Conservation (phyloP, 2,329 filamentous ascomycete species). For the Lachnellula hyalina region DNA sequence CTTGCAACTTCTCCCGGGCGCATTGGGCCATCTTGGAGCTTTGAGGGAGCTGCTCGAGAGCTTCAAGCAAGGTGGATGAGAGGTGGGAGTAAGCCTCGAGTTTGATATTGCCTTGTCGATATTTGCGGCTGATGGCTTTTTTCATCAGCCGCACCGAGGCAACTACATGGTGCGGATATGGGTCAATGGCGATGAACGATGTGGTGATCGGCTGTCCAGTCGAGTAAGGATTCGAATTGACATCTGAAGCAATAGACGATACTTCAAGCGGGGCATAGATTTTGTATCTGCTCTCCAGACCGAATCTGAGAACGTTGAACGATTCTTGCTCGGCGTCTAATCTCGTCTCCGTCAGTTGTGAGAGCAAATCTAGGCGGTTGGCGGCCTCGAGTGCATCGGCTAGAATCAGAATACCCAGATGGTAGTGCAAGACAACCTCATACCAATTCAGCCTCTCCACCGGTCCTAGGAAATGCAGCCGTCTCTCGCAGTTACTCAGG, state of each 20-base stretch:
- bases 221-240: not conserved
- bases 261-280: constrained; percentile 11
- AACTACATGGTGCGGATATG: constrained; percentile 31
- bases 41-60: constrained; percentile 27
- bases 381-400: not conserved
- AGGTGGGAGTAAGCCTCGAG: constrained; percentile 22
- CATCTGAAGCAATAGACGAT: not conserved
- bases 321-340: not conserved
- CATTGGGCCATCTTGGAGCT: not conserved
- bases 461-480: constrained; percentile 29
- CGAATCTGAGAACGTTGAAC: not conserved
- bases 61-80: constrained; percentile 23
- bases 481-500: constrained; percentile 25
- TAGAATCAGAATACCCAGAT: not conserved
- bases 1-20: not conserved
- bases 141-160: constrained; percentile 28
- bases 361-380: not conserved
- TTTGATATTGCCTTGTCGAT: constrained; percentile 22
- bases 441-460: constrained; percentile 32
- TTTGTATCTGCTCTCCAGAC: constrained; percentile 23
- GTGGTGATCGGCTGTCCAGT: constrained; percentile 5
- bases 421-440: constrained; percentile 24
- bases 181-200: constrained; percentile 30
- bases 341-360: not conserved
- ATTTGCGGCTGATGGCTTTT: constrained; percentile 27